These are phyloP conservation scores for Starmerella potacharoeniae DNA, from an alignment of 805 yeast species.

Conservation along the genomic window DNA sequence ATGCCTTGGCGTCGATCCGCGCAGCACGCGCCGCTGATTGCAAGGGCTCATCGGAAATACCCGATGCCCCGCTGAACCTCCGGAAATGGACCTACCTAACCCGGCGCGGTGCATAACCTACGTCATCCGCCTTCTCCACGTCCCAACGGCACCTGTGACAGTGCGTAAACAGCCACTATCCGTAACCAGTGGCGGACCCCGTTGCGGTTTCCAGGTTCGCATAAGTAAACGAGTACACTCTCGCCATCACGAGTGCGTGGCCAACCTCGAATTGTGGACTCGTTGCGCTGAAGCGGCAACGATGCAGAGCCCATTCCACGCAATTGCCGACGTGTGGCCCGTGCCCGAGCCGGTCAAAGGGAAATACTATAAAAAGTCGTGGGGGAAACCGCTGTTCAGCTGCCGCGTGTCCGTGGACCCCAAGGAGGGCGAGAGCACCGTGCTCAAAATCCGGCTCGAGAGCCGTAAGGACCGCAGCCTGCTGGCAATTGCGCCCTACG, in stretches of 20 bases:
- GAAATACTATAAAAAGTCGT: conserved; percentile 11
- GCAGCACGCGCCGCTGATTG: background rate
- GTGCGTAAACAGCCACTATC: background rate
- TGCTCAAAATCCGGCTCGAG: conserved; percentile 25
- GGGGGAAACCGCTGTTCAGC: conserved; percentile 14
- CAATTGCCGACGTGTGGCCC: conserved; percentile 15
- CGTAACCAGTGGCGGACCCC: background rate
- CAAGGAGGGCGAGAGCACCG: conserved; percentile 8
- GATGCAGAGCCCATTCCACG: conserved; percentile 7
- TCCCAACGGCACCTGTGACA: background rate
- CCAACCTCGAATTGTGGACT: background rate
- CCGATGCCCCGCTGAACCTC: background rate
- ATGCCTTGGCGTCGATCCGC: no score
- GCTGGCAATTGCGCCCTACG: conserved; percentile 32
- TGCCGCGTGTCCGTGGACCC: conserved; percentile 17
- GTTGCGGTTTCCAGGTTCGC: conserved; percentile 2
- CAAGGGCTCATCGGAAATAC: background rate
- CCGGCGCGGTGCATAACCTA: background rate
- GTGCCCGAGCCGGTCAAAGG: conserved; percentile 13
- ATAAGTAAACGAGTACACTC: background rate
- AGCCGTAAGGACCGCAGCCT: conserved; percentile 25
- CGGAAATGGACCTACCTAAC: background rate
- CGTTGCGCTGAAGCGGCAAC: conserved; percentile 3
- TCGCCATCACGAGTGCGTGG: background rate
- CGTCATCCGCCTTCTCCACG: background rate